Evolutionary conservation across 2,329 filamentous ascomycete genomes (phyloP), one percentile per base, ranked within the genome.

Genomic region (Bretziella fagacearum): DNA sequence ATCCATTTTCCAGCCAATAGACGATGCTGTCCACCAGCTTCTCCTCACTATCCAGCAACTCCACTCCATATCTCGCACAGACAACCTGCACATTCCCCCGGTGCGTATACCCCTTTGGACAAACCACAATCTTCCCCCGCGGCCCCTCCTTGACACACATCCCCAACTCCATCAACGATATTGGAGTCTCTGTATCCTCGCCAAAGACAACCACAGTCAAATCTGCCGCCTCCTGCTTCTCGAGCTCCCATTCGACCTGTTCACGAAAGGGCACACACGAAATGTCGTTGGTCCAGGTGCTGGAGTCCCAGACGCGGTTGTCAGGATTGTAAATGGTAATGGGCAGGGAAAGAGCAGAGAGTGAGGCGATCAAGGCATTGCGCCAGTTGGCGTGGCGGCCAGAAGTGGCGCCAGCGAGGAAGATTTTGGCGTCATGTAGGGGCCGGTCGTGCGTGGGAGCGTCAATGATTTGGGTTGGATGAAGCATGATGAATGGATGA

Each of bases 191-290:
- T 0, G 71, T 74, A 2, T 52, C 59, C 1, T 64, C 61, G 39
- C 72, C 66, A 48, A 79, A 74, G 56, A 71, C 75, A 46, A 80
- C 62, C 20, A 70, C 68, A 5, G 79, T 60, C 4, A 79, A 54
- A 53, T 69, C 65, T 0, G 71, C 71, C 1, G 52, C 51, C 11
- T 73, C 67, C 52, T 74, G 68, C 57, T 65, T 72, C 13, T 68
- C 62, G 2, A 80, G 62, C 60, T 81, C 77, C 76, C 77, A 81
- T 25, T 65, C 58, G 0, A 74, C 65, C 56, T 81, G 77, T 32
- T 67, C 58, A 6, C 57, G 58, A 58, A 73, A 79, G 0, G 60
- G 64, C 2, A 53, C 51, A 49, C 67, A 67, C 0, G 60, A 57
- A 15, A 66, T 59, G 42, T 74, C 67, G 46, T 76, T 69, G 11